Conservation (phyloP, 1,284 basidiomycete genomes). For the Apiotrichum gracile region DNA sequence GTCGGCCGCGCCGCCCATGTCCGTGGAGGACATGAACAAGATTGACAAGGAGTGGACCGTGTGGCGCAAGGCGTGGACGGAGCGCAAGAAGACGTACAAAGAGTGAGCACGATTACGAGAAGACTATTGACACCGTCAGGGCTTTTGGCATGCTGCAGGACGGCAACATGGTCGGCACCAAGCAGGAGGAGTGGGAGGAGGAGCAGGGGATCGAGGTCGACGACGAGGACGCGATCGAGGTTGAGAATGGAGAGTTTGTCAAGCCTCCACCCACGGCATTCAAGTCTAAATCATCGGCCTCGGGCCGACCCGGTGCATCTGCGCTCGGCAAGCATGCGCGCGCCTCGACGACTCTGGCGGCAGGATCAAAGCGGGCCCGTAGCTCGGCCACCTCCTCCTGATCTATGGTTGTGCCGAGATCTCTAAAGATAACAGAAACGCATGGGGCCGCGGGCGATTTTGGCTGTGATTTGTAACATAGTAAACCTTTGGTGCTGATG, state of each 20-base stretch:
- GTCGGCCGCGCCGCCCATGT: constrained; percentile 21
- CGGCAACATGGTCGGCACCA: constrained; percentile 16
- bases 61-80: constrained; percentile 44
- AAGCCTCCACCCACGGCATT: neutral
- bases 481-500: too few species aligned
- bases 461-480: too few species aligned
- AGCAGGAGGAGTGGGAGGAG: constrained; percentile 34
- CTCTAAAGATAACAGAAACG: too few species aligned
- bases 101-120: too few species aligned
- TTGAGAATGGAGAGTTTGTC: constrained; percentile 42
- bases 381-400: neutral
- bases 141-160: constrained; percentile 32
- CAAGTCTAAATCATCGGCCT: neutral
- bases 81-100: constrained; percentile 42
- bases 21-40: constrained; percentile 32
- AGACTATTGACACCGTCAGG: constrained; percentile 17
- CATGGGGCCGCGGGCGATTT: too few species aligned
- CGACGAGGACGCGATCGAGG: constrained; percentile 31
- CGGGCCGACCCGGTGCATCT: neutral
- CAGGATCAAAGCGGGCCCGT: neutral
- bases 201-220: constrained; percentile 39
- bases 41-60: constrained; percentile 39
- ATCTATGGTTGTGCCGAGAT: too few species aligned
- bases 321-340: neutral
- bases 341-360: neutral